A percentile compares a stretch with the other conserved stretches of the same genome.
Conservation (phyloP, 441 rosid species). For the Biscutella laevigata region DNA sequence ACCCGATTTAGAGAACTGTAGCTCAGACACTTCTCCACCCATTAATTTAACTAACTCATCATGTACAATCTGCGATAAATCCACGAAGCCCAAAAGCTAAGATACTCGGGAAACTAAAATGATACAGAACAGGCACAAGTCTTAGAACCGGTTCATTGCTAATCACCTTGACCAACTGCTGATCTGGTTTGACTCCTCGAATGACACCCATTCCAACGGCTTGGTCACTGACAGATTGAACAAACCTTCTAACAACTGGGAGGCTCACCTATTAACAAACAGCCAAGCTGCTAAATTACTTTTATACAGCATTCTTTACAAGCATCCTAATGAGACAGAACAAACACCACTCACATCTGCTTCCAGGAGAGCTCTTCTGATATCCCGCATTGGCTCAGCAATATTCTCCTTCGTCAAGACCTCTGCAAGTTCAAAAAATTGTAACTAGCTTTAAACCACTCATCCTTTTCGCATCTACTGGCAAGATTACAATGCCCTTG, state of each 20-base stretch:
- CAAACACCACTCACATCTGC: conserved; percentile 72
- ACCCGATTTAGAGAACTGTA: conserved; percentile 70
- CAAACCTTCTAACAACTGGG: conserved; percentile 96
- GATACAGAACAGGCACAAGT: not conserved
- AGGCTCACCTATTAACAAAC: conserved; percentile 70
- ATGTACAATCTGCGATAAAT: conserved; percentile 52
- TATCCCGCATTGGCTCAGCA: conserved; percentile 90
- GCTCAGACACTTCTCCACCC: conserved; percentile 97
- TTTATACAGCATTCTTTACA: not conserved
- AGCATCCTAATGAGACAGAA: not conserved
- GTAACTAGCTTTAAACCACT: not conserved
- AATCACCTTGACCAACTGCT: conserved; percentile 83
- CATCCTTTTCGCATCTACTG: not conserved
- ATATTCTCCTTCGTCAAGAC: conserved; percentile 89
- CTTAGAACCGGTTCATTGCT: not conserved
- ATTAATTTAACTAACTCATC: conserved; percentile 90
- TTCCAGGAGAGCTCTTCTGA: conserved; percentile 92
- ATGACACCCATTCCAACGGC: conserved; percentile 83
- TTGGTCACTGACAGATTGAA: conserved; percentile 78
- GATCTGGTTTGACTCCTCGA: conserved; percentile 92
- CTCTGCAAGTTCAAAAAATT: conserved; percentile 41
- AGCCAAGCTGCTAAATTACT: conserved; percentile 6
- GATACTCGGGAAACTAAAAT: not conserved
- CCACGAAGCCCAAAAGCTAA: not conserved
- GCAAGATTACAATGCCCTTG: not conserved